phyloP scores from a whole-genome alignment of 2,329 filamentous ascomycete genomes.

The Nigrograna mackinnonii region DNA sequence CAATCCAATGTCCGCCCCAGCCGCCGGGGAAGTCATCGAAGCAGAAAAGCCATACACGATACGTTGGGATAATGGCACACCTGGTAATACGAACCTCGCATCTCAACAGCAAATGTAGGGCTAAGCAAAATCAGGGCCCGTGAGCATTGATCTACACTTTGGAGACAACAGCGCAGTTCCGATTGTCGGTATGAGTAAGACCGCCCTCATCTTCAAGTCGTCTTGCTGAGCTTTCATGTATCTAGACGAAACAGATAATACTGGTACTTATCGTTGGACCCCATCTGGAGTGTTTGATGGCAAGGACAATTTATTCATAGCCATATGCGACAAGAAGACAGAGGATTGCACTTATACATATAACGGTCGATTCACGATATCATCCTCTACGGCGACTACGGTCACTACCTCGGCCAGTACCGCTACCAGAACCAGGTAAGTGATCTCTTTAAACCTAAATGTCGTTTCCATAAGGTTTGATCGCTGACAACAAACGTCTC shows the following conservation, averaged over 20 bases:
- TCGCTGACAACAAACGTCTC: too few species aligned
- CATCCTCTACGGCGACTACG: too few species aligned
- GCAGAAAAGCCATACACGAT: constrained; percentile 1
- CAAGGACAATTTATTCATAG: neutral
- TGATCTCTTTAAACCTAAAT: too few species aligned
- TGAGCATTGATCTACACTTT: neutral
- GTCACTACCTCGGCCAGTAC: neutral
- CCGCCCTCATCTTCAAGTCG: too few species aligned
- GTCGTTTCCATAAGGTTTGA: too few species aligned
- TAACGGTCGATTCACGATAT: neutral
- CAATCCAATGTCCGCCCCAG: neutral
- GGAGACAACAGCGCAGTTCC: too few species aligned
- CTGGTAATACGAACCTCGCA: neutral
- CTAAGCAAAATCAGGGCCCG: too few species aligned
- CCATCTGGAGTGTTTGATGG: neutral
- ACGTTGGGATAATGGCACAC: neutral
- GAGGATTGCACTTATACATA: constrained; percentile 1
- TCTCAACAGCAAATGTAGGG: neutral
- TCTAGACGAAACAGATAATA: neutral
- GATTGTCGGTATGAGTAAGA: too few species aligned
- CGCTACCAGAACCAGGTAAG: too few species aligned
- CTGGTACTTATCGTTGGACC: neutral
- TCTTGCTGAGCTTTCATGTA: too few species aligned
- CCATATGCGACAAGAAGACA: neutral
- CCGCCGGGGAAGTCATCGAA: neutral